A percentile compares a stretch with the other conserved stretches of the same genome.
Evolutionary conservation across 257 asterid genomes (phyloP).

Genomic region (Sherardia arvensis): DNA sequence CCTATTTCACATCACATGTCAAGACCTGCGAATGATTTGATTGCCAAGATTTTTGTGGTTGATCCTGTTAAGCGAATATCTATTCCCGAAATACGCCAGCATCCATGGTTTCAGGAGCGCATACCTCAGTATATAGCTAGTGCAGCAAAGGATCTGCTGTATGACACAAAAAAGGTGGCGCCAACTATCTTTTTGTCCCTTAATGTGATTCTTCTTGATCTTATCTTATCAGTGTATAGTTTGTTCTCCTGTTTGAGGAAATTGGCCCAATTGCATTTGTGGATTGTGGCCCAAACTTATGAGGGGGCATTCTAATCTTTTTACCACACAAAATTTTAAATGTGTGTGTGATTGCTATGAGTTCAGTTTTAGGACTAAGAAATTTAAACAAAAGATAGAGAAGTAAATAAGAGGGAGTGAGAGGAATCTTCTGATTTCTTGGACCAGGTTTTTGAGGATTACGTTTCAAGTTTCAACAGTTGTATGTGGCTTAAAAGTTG

Average conservation of each 20-base stretch:
- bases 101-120: slow-evolving; percentile 47
- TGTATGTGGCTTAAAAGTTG: too few relatives aligned
- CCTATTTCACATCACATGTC: slow-evolving; percentile 36
- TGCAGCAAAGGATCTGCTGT: slow-evolving; percentile 19
- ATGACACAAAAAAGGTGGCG: slow-evolving; percentile 26
- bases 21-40: slow-evolving; percentile 40
- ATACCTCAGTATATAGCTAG: slow-evolving; percentile 39
- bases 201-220: too few relatives aligned
- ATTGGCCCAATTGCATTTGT: not conserved
- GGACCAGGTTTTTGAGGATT: not conserved
- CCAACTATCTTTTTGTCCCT: not conserved
- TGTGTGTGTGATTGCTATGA: too few relatives aligned
- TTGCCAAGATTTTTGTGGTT: slow-evolving; percentile 47
- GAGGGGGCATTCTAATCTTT: too few relatives aligned
- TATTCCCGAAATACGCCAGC: slow-evolving; percentile 45
- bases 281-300: too few relatives aligned
- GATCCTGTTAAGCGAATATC: slow-evolving; percentile 60
- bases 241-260: not conserved
- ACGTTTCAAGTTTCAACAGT: too few relatives aligned
- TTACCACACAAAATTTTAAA: too few relatives aligned
- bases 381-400: not conserved
- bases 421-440: not conserved
- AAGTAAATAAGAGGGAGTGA: too few relatives aligned
- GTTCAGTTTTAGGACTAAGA: not conserved
- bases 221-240: too few relatives aligned